A percentile compares a stretch with the other conserved stretches of the same genome.
Conservation (phyloP, 495 filamentous ascomycete species). For the Penicillium daleae region DNA sequence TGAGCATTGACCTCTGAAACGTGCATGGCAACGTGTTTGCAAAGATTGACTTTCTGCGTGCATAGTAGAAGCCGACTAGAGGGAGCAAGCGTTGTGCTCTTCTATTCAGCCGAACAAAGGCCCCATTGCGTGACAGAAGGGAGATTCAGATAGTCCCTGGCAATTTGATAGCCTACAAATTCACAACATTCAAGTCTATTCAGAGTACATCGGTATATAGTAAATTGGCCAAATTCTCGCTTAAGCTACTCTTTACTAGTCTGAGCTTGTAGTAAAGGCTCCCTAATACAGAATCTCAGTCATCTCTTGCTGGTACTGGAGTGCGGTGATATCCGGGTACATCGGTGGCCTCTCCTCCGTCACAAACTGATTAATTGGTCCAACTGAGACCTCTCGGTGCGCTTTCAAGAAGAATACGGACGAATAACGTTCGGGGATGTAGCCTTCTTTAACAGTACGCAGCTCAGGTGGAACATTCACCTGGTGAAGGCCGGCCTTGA, state of each 20-base stretch:
- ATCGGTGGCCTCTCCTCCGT: conserved; percentile 4
- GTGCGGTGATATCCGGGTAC: conserved; percentile 15
- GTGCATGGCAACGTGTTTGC: not conserved
- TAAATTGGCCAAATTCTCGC: not conserved
- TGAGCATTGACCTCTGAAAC: not conserved
- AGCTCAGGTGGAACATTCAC: conserved; percentile 26
- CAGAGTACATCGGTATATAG: not conserved
- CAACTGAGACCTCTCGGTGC: conserved; percentile 13
- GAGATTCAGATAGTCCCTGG: not conserved
- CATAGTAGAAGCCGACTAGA: not conserved
- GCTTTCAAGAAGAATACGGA: conserved; percentile 16
- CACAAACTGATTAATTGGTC: conserved; percentile 10
- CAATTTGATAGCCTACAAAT: not conserved
- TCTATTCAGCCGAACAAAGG: not conserved
- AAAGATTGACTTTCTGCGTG: not conserved
- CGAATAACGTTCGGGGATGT: conserved; percentile 10
- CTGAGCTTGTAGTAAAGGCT: not conserved
- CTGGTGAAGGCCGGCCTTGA: conserved; percentile 50
- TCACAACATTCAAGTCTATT: not conserved
- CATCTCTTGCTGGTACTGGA: conserved; percentile 15
- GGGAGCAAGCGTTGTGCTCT: not conserved
- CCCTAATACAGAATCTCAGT: not conserved
- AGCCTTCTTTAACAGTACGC: not conserved
- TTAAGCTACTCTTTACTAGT: not conserved
- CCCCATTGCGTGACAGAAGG: not conserved